Evolutionary conservation across 768 basidiomycete species (phyloP).

Genomic region (Tulasnella sp.): DNA sequence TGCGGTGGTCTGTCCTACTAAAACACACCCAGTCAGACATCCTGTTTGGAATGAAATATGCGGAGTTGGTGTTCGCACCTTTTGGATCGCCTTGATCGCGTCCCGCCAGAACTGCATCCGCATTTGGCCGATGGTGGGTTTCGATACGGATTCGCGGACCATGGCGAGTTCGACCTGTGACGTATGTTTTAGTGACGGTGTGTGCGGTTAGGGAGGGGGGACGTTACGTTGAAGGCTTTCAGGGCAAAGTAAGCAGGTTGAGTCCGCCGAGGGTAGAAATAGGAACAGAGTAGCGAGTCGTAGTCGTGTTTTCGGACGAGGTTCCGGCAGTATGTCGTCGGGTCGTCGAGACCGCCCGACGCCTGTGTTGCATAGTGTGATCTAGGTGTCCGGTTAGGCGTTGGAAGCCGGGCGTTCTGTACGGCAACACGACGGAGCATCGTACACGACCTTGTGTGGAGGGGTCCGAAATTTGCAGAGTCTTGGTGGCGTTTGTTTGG

Average conservation of each 20-base stretch:
- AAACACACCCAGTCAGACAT: conserved; percentile 14
- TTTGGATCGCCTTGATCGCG: conserved; percentile 51
- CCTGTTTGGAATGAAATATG: neutral
- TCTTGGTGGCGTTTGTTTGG: too few species aligned
- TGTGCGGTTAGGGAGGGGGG: neutral
- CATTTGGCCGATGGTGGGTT: conserved; percentile 63
- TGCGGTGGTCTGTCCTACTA: conserved; percentile 66
- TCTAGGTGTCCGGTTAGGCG: too few species aligned
- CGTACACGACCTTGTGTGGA: too few species aligned
- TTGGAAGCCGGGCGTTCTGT: too few species aligned
- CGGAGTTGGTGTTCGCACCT: conserved; percentile 34
- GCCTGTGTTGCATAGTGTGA: too few species aligned
- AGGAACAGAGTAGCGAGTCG: conserved; percentile 58
- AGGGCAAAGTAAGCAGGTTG: conserved; percentile 63
- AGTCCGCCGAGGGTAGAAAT: conserved; percentile 54
- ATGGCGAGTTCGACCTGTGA: conserved; percentile 61
- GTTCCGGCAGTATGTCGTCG: conserved; percentile 45
- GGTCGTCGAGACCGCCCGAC: too few species aligned
- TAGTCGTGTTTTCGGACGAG: conserved; percentile 72
- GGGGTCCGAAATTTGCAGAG: too few species aligned
- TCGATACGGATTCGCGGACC: conserved; percentile 65
- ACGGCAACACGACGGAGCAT: too few species aligned
- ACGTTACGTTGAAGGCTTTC: conserved; percentile 63
- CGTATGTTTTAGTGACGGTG: neutral
- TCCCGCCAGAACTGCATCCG: conserved; percentile 83